These are phyloP conservation scores for Platanthera zijinensis DNA, from an alignment of 106 monocot genomes.

Conservation along the genomic window DNA sequence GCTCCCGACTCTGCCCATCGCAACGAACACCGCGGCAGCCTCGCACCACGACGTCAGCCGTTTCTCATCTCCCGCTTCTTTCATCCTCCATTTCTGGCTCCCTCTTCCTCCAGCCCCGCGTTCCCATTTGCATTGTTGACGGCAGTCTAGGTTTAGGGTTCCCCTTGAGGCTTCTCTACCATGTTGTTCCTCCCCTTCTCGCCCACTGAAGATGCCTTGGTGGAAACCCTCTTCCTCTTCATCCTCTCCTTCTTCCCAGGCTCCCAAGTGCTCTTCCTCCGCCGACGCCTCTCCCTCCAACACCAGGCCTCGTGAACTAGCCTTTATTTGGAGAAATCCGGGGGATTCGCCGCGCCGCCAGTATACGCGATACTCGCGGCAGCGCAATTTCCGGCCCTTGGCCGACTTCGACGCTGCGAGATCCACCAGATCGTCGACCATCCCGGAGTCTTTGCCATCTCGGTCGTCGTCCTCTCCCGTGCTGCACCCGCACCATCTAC, in stretches of 20 bases:
- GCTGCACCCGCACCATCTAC: slow-evolving; percentile 24
- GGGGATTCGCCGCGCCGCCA: not conserved
- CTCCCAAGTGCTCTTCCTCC: not conserved
- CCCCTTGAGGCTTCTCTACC: not conserved
- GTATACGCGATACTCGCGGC: not conserved
- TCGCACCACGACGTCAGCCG: not conserved
- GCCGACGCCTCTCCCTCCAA: not conserved
- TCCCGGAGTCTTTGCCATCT: not conserved
- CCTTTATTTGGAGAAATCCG: not conserved
- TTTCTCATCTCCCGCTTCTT: not conserved
- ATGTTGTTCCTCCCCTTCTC: slow-evolving; percentile 2
- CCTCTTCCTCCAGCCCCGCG: not conserved
- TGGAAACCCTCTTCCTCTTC: slow-evolving; percentile 5
- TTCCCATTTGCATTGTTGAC: not conserved
- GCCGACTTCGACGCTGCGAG: not conserved
- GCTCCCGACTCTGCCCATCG: not conserved
- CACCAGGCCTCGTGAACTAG: not conserved
- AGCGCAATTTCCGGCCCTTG: not conserved
- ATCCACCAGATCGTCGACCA: slow-evolving; percentile 11
- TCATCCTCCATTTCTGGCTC: not conserved
- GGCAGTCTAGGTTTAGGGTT: not conserved
- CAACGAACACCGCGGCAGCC: not conserved
- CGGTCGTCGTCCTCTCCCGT: slow-evolving; percentile 23
- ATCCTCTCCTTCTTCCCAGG: not conserved
- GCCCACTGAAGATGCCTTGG: slow-evolving; percentile 8